phyloP scores from a whole-genome alignment of 371 early-diverging fungal genomes.

The Sporodiniella umbellata region DNA sequence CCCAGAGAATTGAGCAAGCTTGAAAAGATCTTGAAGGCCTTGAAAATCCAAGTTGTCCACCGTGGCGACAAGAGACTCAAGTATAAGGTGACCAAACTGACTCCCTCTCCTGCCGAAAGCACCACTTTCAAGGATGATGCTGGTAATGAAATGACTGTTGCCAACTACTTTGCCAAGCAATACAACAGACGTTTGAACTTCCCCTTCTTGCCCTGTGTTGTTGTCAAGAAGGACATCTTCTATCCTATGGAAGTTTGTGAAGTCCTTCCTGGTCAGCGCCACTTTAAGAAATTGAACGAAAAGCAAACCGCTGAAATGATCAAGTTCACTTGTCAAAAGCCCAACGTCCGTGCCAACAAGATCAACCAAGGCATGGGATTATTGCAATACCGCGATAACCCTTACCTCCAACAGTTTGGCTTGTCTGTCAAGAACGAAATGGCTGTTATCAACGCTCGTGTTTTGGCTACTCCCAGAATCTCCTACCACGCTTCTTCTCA shows the following conservation, averaged over 20 bases:
- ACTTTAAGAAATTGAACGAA: slow-evolving; percentile 77
- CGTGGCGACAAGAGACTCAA: slow-evolving; percentile 66
- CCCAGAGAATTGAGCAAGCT: slow-evolving; percentile 63
- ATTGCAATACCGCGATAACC: slow-evolving; percentile 54
- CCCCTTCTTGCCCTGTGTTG: slow-evolving; percentile 87
- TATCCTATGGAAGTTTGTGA: slow-evolving; percentile 93
- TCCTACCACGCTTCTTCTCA: slow-evolving; percentile 58
- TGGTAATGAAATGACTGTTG: slow-evolving; percentile 59
- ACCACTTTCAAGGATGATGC: slow-evolving; percentile 68
- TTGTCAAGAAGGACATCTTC: slow-evolving; percentile 58
- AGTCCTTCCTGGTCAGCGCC: slow-evolving; percentile 81
- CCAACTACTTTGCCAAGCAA: slow-evolving; percentile 71
- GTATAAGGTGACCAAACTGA: slow-evolving; percentile 69
- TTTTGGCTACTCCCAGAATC: slow-evolving; percentile 77
- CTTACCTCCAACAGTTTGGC: slow-evolving; percentile 67
- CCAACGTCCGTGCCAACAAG: slow-evolving; percentile 65
- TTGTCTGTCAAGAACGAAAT: slow-evolving; percentile 65
- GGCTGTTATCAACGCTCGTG: slow-evolving; percentile 60
- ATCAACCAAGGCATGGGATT: slow-evolving; percentile 53
- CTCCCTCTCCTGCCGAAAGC: slow-evolving; percentile 59
- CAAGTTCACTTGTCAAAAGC: slow-evolving; percentile 84
- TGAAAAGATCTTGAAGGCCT: slow-evolving; percentile 69
- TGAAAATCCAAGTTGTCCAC: slow-evolving; percentile 74
- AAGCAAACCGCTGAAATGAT: slow-evolving; percentile 94
- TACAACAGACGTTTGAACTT: slow-evolving; percentile 71